Conservation (phyloP, 805 yeast genomes). For the Metschnikowia lachancei region DNA sequence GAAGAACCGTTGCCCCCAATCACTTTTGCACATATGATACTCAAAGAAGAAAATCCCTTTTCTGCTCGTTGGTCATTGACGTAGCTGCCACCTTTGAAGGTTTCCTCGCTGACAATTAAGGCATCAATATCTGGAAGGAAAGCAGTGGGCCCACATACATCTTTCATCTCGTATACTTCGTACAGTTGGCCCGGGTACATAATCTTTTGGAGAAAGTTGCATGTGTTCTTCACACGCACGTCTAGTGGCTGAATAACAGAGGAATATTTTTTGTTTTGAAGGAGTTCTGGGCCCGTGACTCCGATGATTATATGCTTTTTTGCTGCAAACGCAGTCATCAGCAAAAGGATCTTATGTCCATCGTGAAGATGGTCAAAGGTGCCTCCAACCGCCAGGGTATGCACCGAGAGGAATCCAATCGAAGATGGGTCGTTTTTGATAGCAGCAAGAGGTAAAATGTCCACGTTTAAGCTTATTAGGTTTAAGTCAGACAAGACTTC, state of each 20-base stretch:
- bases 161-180: slow-evolving; percentile 65
- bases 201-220: slow-evolving; percentile 44
- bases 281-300: slow-evolving; percentile 70
- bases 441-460: neutral
- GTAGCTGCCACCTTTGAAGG: slow-evolving; percentile 66
- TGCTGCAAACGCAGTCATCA: slow-evolving; percentile 67
- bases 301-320: slow-evolving; percentile 65
- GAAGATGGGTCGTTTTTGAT: neutral
- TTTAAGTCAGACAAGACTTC: neutral
- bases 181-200: slow-evolving; percentile 47
- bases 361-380: slow-evolving; percentile 96
- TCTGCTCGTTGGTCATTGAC: slow-evolving; percentile 65
- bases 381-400: slow-evolving; percentile 74
- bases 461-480: neutral
- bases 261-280: slow-evolving; percentile 70
- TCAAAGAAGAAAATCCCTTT: slow-evolving; percentile 52
- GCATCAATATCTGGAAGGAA: slow-evolving; percentile 69
- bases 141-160: slow-evolving; percentile 94
- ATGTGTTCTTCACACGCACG: slow-evolving; percentile 46
- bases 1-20: slow-evolving; percentile 55
- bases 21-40: slow-evolving; percentile 40
- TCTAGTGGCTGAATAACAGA: slow-evolving; percentile 61
- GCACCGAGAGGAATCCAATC: neutral
- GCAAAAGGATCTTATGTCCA: slow-evolving; percentile 85
- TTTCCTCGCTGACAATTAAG: slow-evolving; percentile 77